Percentiles rank a stretch among this genome's conserved stretches.
These are phyloP conservation scores for Penicillium decumbens DNA, from an alignment of 2,329 filamentous ascomycete species.

Conservation along the genomic window DNA sequence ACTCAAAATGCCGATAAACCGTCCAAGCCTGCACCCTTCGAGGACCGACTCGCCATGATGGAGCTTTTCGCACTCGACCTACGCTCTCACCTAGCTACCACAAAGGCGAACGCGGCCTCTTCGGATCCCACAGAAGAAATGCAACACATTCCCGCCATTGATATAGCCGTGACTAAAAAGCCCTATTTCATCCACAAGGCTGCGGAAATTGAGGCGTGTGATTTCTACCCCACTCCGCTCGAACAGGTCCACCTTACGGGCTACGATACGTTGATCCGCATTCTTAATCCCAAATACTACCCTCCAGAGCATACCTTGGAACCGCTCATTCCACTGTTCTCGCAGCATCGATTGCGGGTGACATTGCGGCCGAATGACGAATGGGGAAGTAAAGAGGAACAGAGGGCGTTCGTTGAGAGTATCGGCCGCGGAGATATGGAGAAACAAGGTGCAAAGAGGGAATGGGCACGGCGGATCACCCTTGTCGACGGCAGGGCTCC, in stretches of 20 bases:
- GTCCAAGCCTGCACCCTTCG: conserved; percentile 46
- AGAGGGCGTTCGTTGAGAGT: conserved; percentile 35
- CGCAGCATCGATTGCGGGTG: conserved; percentile 42
- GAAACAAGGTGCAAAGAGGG: conserved; percentile 34
- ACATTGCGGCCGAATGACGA: conserved; percentile 42
- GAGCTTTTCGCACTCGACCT: conserved; percentile 44
- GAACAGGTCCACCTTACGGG: conserved; percentile 48
- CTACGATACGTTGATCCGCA: conserved; percentile 48
- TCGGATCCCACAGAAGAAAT: neutral
- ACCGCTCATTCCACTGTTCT: conserved; percentile 41
- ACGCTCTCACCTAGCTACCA: conserved; percentile 25
- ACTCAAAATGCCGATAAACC: conserved; percentile 64
- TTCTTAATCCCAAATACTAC: conserved; percentile 49
- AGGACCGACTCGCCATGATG: conserved; percentile 50
- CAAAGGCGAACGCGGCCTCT: neutral
- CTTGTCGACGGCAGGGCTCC: conserved; percentile 39
- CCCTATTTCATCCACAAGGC: conserved; percentile 50
- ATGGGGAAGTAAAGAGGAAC: conserved; percentile 39
- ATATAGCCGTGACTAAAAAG: conserved; percentile 47
- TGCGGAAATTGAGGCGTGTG: conserved; percentile 37
- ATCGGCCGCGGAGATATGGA: conserved; percentile 39
- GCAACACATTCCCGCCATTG: conserved; percentile 33
- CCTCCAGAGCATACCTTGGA: conserved; percentile 42
- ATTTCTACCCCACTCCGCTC: conserved; percentile 32
- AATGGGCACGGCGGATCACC: conserved; percentile 43